Base-by-base conservation (phyloP, 768 basidiomycete genomes). In the Termitomyces sp. region DNA sequence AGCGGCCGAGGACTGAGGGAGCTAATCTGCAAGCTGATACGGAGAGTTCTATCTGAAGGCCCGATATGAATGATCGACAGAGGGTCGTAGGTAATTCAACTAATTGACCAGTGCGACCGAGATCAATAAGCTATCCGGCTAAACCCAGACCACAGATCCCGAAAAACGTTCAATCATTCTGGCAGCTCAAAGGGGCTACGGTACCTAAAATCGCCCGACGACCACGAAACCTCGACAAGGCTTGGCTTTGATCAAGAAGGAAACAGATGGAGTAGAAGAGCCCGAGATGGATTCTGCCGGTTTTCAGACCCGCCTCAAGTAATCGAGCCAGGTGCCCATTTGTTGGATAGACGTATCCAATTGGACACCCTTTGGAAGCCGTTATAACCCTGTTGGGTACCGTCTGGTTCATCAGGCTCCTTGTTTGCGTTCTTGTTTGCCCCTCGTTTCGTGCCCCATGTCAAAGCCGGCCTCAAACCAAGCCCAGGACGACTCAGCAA, bases 251-350 rank as follows among this genome's bases (percentile, higher is more conserved):
- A 57, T 63, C 54, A 64, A 61, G 61, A 67, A 67, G 64, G 31
- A 43, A 50, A 58, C 71, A 65, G 60, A 67, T 63, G 50, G 40
- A n/a, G 61, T 65, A 66, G 56, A 62, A 53, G 25, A 25, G 40
- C 12, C 40, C 5, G 57, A 69, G 67, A 70, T 72, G 69, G 60
- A 66, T 74, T 71, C 69, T 67, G 60, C 57, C 60, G 60, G 48
- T 38, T 60, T 59, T 58, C 61, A 69, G 66, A 67, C 67, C 63
- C 68, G 64, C 63, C 52, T 63, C 58, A 60, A 47, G 58, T 56
- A 57, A 61, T 63, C 67, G 66, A 71, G 67, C 56, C 71, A 73
- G 73, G 75, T 64, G 73, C 71, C 54, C 45, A 61, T 66, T 63
- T 69, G 68, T 73, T 70, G 65, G 72, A 71, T 69, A 71, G 70